Percentiles rank a stretch among this genome's conserved stretches.
These are phyloP conservation scores for Podospora pseudoanserina DNA, from an alignment of 495 filamentous ascomycete species.

Conservation along the genomic window DNA sequence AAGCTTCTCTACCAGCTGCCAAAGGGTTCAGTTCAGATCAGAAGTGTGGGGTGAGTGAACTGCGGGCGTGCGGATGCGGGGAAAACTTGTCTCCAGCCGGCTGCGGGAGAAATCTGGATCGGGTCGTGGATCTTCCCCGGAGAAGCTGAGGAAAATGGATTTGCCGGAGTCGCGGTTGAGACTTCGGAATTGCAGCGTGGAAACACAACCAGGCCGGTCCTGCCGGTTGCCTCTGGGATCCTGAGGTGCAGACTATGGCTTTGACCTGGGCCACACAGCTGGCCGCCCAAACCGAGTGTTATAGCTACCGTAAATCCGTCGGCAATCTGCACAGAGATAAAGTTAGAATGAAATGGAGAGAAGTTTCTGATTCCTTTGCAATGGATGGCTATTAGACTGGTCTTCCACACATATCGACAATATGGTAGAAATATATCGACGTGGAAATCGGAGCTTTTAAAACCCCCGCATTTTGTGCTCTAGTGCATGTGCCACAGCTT, in stretches of 20 bases:
- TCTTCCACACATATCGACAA: not conserved
- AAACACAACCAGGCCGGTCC: not conserved
- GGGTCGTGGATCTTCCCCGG: constrained; percentile 7
- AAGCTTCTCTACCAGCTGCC: constrained; percentile 3
- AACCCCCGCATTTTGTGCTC: not conserved
- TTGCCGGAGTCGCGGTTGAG: constrained; percentile 18
- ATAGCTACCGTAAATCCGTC: not conserved
- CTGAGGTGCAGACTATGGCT: not conserved
- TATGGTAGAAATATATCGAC: not conserved
- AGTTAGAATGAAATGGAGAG: not conserved
- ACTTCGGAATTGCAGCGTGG: not conserved
- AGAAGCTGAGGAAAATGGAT: constrained; percentile 28
- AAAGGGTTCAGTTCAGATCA: not conserved
- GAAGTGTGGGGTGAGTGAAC: constrained; percentile 20
- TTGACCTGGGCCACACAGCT: not conserved
- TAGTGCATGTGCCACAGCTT: not conserved
- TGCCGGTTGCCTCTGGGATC: not conserved
- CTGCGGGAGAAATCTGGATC: constrained; percentile 13
- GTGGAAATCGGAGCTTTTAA: not conserved
- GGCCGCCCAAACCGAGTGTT: not conserved
- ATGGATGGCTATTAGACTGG: no score
- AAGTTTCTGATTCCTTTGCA: not conserved
- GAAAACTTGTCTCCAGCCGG: constrained; percentile 7
- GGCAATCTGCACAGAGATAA: not conserved
- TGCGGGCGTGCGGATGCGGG: constrained; percentile 4